Base-by-base conservation (phyloP, 2,329 filamentous ascomycete species). In the Cytospora piceae region DNA sequence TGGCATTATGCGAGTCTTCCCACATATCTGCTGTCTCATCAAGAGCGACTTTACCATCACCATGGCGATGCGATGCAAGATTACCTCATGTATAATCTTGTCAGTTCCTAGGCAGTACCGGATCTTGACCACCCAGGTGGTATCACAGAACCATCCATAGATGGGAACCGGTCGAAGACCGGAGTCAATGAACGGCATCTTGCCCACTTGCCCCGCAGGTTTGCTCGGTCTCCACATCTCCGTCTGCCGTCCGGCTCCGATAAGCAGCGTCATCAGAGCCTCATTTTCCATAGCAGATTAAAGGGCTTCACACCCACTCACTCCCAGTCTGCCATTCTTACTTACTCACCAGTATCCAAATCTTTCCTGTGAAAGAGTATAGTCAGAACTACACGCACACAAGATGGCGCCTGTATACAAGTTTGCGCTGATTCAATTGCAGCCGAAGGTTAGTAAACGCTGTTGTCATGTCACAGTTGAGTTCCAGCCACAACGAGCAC, bases 391-490 rank as follows among this genome's bases (percentile, higher is more conserved):
- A 37, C 17, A 39, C 55, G 12, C n/a, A 34, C 42, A 46, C 56
- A 69, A 68, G 34, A 79, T 80, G 77, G 74, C 77, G 11, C 75
- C 79, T 6, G 69, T 70, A 5, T 79, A 80, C 72, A 82, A 81
- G 69, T 77, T 82, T 56, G 80, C 80, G n/a, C 69, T 82, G 17
- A 80, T 83, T 54, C 81, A 83, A 71, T 75, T 82, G 32, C 72
- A 79, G 59, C 78, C 80, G 4, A 79, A 82, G 76, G 78, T 78
- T 29, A 67, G 69, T 53, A 9, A 70, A 32, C 29, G 39, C 39
- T 15, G 8, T 42, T 17, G 20, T 42, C 39, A 20, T 42, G 17
- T 7, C 39, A 42, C 39, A n/a, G 39, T n/a, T 42, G 15, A n/a
- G 11, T 1, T 5, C 1, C 17, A 42, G 39, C 39, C 39, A 42